phyloP scores from a whole-genome alignment of 225 moss, liverwort and hornwort genomes.

The Neckera pumila region DNA sequence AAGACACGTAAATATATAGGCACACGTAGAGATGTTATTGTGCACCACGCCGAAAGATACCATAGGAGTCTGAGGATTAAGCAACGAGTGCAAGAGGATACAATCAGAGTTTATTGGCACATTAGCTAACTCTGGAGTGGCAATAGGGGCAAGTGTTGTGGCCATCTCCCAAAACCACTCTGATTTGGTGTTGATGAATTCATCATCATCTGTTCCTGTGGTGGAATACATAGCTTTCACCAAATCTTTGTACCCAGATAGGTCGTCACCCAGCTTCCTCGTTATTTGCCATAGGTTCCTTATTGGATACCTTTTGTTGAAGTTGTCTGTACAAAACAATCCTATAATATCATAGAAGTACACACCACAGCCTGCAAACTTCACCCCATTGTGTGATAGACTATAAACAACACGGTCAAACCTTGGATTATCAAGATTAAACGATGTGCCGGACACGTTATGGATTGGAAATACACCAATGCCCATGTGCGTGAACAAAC shows the following conservation, averaged over 20 bases:
- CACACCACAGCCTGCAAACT: not conserved
- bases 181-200: not conserved
- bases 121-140: not conserved
- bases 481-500: not conserved
- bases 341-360: not conserved
- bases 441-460: not conserved
- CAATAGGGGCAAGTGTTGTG: not conserved
- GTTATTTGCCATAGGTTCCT: not conserved
- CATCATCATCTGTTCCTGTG: too few species aligned
- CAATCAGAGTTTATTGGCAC: not conserved
- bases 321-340: not conserved
- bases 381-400: not conserved
- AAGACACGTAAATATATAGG: not conserved
- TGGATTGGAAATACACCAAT: not conserved
- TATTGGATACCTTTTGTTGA: accelerated
- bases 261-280: not conserved
- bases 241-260: not conserved
- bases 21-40: not conserved
- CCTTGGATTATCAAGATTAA: not conserved
- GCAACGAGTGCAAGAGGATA: not conserved
- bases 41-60: not conserved
- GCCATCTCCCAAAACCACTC: not conserved
- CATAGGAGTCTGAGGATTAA: not conserved
- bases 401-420: not conserved
- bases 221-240: not conserved